These are phyloP conservation scores for Pythium insidiosum DNA, from an alignment of 352 stramenopile species.

Conservation along the genomic window DNA sequence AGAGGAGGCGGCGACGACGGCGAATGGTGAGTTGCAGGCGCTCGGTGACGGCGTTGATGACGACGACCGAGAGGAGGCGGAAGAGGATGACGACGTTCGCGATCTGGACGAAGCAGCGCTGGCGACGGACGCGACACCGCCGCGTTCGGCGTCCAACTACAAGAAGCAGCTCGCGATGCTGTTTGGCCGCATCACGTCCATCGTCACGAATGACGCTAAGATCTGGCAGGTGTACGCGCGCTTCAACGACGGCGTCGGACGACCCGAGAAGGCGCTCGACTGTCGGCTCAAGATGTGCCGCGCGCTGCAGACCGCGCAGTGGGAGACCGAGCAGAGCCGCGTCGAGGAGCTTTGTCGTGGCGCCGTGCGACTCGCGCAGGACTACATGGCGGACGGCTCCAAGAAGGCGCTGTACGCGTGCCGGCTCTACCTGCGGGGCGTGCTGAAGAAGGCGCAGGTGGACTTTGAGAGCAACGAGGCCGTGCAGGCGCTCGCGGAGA, in stretches of 20 bases:
- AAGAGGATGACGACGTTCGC: conserved; percentile 37
- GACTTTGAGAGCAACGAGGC: conserved; percentile 47
- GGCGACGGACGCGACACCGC: conserved; percentile 37
- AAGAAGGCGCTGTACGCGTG: conserved; percentile 77
- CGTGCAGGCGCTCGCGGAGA: conserved; percentile 32
- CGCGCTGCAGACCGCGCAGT: conserved; percentile 54
- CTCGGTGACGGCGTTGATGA: conserved; percentile 2
- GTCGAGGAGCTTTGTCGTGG: conserved; percentile 55
- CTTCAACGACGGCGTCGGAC: conserved; percentile 62
- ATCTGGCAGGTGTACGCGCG: conserved; percentile 82
- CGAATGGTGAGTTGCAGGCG: conserved; percentile 16
- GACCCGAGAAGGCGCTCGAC: conserved; percentile 63
- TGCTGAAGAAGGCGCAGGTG: conserved; percentile 73
- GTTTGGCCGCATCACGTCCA: conserved; percentile 67
- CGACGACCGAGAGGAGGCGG: conserved; percentile 22
- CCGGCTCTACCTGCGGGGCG: conserved; percentile 61
- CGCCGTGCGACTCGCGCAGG: conserved; percentile 40
- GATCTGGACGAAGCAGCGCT: conserved; percentile 33
- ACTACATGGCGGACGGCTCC: conserved; percentile 62
- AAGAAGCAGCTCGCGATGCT: conserved; percentile 74
- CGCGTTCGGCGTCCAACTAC: conserved; percentile 49
- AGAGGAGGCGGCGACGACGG: conserved; percentile 13
- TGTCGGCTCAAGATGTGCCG: conserved; percentile 75
- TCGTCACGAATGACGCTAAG: conserved; percentile 69
- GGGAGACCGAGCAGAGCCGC: conserved; percentile 49